Evolutionary conservation across 2,329 filamentous ascomycete species (phyloP).

Genomic region (Diaporthe vaccinii): DNA sequence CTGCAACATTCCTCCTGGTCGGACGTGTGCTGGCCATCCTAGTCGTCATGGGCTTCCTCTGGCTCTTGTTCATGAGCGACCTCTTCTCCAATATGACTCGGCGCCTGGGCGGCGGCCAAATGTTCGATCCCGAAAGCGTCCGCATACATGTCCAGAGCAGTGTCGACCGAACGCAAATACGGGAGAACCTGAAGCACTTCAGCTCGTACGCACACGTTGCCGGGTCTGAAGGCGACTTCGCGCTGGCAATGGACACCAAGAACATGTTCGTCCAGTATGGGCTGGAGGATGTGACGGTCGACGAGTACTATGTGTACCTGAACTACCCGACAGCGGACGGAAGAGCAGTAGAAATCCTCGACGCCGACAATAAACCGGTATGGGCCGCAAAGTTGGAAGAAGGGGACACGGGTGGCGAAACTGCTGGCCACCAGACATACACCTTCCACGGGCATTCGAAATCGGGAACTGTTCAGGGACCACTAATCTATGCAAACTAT

Average conservation of each 20-base stretch:
- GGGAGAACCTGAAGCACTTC: conserved; percentile 81
- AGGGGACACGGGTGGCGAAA: conserved; percentile 74
- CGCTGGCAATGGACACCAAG: conserved; percentile 86
- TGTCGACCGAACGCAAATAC: conserved; percentile 78
- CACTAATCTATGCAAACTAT: conserved; percentile 92
- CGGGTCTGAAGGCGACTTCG: conserved; percentile 93
- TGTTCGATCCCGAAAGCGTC: conserved; percentile 88
- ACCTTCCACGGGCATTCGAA: conserved; percentile 93
- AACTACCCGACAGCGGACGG: conserved; percentile 89
- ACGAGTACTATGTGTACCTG: conserved; percentile 89
- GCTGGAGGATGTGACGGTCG: conserved; percentile 81
- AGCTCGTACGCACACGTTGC: conserved; percentile 91
- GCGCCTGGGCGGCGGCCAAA: conserved; percentile 74
- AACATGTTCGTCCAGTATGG: conserved; percentile 79
- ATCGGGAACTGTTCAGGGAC: conserved; percentile 86
- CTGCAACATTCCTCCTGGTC: conserved; percentile 70
- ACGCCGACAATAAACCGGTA: conserved; percentile 69
- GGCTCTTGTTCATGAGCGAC: conserved; percentile 88
- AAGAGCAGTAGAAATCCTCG: conserved; percentile 84
- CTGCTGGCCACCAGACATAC: conserved; percentile 76
- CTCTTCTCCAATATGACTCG: conserved; percentile 77
- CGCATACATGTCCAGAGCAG: conserved; percentile 80
- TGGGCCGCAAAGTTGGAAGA: conserved; percentile 92
- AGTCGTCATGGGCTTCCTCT: conserved; percentile 82
- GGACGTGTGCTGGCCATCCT: conserved; percentile 82